Conservation (phyloP, 768 basidiomycete genomes). For the Psilocybe sp. region DNA sequence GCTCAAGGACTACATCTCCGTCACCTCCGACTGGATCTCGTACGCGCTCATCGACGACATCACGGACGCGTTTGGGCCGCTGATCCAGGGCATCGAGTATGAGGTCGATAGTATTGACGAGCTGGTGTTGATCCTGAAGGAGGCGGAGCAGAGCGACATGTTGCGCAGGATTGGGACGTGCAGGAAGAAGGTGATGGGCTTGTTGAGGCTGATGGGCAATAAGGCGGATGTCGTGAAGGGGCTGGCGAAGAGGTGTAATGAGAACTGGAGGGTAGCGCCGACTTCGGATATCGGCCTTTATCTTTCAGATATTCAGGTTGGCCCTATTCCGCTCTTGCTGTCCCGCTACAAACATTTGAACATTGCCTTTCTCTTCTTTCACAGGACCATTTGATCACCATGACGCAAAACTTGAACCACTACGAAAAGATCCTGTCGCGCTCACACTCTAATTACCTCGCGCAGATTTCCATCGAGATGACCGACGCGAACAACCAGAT, state of each 20-base stretch:
- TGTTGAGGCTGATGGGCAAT: slow-evolving; percentile 95
- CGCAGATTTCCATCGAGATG: slow-evolving; percentile 99
- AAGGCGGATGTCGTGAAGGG: slow-evolving; percentile 99
- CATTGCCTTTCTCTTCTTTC: not conserved
- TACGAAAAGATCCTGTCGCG: slow-evolving; percentile 99
- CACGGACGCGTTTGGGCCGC: slow-evolving; percentile 97
- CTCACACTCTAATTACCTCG: slow-evolving; percentile 98
- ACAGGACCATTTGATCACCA: slow-evolving; percentile 96
- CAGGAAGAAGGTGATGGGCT: slow-evolving; percentile 98
- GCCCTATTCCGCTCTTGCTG: not conserved
- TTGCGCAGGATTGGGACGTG: slow-evolving; percentile 94
- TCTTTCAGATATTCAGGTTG: slow-evolving; percentile 88
- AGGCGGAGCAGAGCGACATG: slow-evolving; percentile 98
- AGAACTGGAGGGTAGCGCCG: slow-evolving; percentile 97
- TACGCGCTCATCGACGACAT: slow-evolving; percentile 99
- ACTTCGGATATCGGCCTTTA: slow-evolving; percentile 97
- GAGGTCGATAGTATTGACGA: slow-evolving; percentile 99
- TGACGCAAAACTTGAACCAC: slow-evolving; percentile 99
- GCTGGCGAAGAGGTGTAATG: slow-evolving; percentile 95
- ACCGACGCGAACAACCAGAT: slow-evolving; percentile 99
- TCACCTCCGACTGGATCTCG: slow-evolving; percentile 99
- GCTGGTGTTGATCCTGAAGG: slow-evolving; percentile 93
- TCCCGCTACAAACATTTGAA: too few species aligned
- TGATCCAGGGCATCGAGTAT: slow-evolving; percentile 98
- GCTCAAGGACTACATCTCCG: slow-evolving; percentile 97